phyloP scores from a whole-genome alignment of 2,329 filamentous ascomycete species.

The Fusarium aywerte region DNA sequence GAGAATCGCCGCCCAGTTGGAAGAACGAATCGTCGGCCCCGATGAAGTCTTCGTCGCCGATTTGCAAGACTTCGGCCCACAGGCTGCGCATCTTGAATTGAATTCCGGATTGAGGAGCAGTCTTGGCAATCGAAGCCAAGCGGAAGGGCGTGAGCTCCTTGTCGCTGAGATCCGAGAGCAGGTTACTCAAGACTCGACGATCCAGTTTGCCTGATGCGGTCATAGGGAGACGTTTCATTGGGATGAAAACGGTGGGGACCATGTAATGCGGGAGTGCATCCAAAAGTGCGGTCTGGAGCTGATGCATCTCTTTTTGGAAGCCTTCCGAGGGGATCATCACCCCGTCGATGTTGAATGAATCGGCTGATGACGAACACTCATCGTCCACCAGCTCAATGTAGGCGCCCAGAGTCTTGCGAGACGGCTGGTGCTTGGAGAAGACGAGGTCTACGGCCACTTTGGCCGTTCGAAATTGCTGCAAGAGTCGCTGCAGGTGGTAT shows the following conservation, averaged over 20 bases:
- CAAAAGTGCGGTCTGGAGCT: constrained; percentile 5
- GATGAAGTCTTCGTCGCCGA: constrained; percentile 2
- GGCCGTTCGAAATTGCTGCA: not conserved
- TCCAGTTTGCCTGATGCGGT: constrained; percentile 9
- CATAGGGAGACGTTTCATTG: constrained; percentile 1
- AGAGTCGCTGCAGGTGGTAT: not conserved
- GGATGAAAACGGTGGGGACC: constrained; percentile 4
- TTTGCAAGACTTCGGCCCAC: constrained; percentile 10
- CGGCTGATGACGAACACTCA: constrained; percentile 4
- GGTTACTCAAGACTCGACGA: constrained; percentile 7
- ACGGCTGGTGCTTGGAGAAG: constrained; percentile 10
- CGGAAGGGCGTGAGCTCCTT: constrained; percentile 6
- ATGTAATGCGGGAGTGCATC: constrained; percentile 9
- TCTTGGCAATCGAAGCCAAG: constrained; percentile 11
- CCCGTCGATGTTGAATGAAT: constrained; percentile 2
- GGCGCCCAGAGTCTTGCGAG: constrained; percentile 9
- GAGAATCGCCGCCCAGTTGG: constrained; percentile 8
- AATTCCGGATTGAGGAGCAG: constrained; percentile 4
- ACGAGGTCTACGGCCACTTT: constrained; percentile 9
- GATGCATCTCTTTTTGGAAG: constrained; percentile 8
- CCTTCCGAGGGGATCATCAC: constrained; percentile 2
- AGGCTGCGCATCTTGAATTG: constrained; percentile 8
- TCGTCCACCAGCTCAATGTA: constrained; percentile 8
- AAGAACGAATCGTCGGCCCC: constrained; percentile 9
- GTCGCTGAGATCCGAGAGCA: constrained; percentile 4